Conservation (phyloP, 1,284 basidiomycete species). For the Apiotrichum veenhuisii region DNA sequence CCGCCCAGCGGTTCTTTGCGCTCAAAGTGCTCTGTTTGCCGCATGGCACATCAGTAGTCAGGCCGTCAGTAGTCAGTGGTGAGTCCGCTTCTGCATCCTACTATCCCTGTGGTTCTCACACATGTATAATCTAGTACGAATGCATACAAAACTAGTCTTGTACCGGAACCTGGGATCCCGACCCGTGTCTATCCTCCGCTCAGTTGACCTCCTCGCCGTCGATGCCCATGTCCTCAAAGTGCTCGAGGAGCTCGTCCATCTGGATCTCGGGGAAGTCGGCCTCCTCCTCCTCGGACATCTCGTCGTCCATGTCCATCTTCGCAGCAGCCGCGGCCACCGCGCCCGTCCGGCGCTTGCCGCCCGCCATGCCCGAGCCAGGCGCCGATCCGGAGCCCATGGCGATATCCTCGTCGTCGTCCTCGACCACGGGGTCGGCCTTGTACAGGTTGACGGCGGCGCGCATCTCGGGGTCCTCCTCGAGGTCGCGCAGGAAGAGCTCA, state of each 20-base stretch:
- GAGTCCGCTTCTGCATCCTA: too few relatives aligned
- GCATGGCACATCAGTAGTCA: too few relatives aligned
- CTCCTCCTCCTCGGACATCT: conserved; percentile 68
- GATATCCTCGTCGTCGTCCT: conserved; percentile 39
- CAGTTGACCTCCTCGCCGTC: conserved; percentile 14
- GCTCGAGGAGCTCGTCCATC: conserved; percentile 84
- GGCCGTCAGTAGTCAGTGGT: too few relatives aligned
- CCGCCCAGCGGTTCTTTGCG: too few relatives aligned
- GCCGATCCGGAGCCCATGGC: conserved; percentile 50
- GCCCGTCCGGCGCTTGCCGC: conserved; percentile 54
- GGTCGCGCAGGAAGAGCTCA: conserved; percentile 88
- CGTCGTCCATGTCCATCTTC: conserved; percentile 64
- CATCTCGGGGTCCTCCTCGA: conserved; percentile 96
- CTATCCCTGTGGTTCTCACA: too few relatives aligned
- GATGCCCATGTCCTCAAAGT: conserved; percentile 65
- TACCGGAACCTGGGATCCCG: background rate
- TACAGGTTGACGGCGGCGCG: conserved; percentile 85
- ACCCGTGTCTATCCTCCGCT: background rate
- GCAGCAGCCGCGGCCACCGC: conserved; percentile 48
- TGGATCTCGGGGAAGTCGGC: conserved; percentile 84
- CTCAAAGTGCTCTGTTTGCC: too few relatives aligned
- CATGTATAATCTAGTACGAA: background rate
- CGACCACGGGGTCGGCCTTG: conserved; percentile 54
- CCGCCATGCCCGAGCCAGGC: conserved; percentile 52
- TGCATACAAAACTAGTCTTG: background rate